These are phyloP conservation scores for Suhomyces emberorum DNA, from an alignment of 805 yeast species.

Conservation along the genomic window DNA sequence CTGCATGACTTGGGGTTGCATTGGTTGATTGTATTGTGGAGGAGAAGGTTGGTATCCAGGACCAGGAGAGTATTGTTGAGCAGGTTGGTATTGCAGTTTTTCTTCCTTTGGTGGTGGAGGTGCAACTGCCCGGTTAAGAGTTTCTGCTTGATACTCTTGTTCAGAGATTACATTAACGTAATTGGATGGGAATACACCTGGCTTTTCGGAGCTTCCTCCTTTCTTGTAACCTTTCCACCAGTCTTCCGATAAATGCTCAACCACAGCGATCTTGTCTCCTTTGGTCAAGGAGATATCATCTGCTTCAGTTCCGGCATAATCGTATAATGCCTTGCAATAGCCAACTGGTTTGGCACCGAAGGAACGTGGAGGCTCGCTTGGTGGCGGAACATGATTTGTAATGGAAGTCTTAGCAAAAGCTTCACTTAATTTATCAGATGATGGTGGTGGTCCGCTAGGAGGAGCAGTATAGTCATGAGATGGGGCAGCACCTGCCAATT, in stretches of 20 bases:
- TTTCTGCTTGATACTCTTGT: constrained; percentile 22
- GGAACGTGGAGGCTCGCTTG: constrained; percentile 17
- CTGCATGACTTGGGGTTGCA: constrained; percentile 12
- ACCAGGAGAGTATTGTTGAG: constrained; percentile 13
- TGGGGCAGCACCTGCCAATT: constrained; percentile 9
- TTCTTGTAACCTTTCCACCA: constrained; percentile 82
- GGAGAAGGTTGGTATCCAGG: constrained; percentile 13
- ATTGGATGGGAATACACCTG: constrained; percentile 88
- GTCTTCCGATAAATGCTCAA: constrained; percentile 73
- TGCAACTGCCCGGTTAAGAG: constrained; percentile 2
- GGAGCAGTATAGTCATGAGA: constrained; percentile 8
- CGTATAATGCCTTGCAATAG: constrained; percentile 66
- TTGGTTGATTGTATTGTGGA: constrained; percentile 15
- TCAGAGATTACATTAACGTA: constrained; percentile 55
- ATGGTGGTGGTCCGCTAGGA: constrained; percentile 8
- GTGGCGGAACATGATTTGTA: constrained; percentile 16
- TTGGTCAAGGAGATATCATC: constrained; percentile 64
- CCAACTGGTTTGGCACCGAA: constrained; percentile 24
- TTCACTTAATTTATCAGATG: constrained; percentile 11
- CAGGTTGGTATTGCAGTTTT: constrained; percentile 18
- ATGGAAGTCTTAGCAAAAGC: constrained; percentile 13
- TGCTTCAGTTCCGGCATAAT: constrained; percentile 53
- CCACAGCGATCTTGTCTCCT: constrained; percentile 69
- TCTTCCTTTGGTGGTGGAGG: constrained; percentile 16
- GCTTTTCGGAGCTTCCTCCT: constrained; percentile 37